Evolutionary conservation across 176 grass and related monocot species (phyloP), one percentile per base, ranked within the genome.

Genomic region (Guadua angustifolia): DNA sequence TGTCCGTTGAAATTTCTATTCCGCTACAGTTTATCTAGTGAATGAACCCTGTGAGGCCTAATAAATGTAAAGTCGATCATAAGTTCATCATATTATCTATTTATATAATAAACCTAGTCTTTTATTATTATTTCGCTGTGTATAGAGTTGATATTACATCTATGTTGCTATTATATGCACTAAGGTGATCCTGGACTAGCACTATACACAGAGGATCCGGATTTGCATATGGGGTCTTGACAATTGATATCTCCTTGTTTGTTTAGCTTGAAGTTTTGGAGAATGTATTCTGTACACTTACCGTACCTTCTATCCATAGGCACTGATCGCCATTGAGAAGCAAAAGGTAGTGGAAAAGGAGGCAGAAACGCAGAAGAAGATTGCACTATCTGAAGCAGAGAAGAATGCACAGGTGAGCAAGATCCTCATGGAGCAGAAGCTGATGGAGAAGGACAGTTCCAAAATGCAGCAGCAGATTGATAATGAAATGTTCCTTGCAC

Each of bases 341-440:
- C 97, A 99, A 86, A 99, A 96, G 75, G 97, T 99, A 42, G 89
- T 88, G 69, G 97, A 99, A 82, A 99, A 96, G 86, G 97, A 99
- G 53, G 97, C 93, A 4, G 97, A 99, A 82, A 99, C 97, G 46
- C 93, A 99, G 71, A 96, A 94, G 84, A 99, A 96, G 79, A 96
- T 99, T 67, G 97, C 97, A 19, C 79, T 99, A 58, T 92, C 97
- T 82, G 91, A 95, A 88, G 97, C 97, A 86, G 91, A 99, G 80
- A 99, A 99, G 86, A 96, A 94, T 79, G 83, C 97, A 76, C 89
- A 94, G 77, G 97, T 99, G 83, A 99, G 97, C 75, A 91, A 62
- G 75, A 99, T 99, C 92, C 86, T 96, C 57, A 96, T 99, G 97
- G 83, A 96, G 67, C 97, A 99, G 83, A 99, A 92, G 68, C 74